Evolutionary conservation across 306 rosid genomes (phyloP).

Genomic region (Cotoneaster glaucophyllus): DNA sequence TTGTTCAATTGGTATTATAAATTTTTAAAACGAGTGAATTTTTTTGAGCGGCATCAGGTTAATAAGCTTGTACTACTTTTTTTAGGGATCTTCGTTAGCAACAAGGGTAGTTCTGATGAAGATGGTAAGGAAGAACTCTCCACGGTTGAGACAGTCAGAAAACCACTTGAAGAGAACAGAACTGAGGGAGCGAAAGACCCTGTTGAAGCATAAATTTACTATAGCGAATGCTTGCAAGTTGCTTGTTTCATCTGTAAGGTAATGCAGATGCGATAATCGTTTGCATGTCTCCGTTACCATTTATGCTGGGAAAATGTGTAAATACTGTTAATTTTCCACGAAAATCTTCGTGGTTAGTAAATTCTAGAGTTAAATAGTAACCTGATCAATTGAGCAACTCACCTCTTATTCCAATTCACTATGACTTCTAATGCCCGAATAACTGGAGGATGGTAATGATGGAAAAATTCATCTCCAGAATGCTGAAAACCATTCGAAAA

Average conservation of each 20-base stretch:
- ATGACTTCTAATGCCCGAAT: background rate
- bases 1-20: background rate
- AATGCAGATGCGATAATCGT: background rate
- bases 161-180: slow-evolving; percentile 46
- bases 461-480: background rate
- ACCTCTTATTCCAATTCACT: background rate
- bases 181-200: slow-evolving; percentile 15
- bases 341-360: background rate
- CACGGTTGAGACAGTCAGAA: slow-evolving; percentile 21
- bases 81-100: slow-evolving; percentile 58
- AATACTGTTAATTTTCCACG: background rate
- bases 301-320: background rate
- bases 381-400: background rate
- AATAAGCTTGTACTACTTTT: slow-evolving; percentile 8
- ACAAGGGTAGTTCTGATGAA: slow-evolving; percentile 31
- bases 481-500: background rate
- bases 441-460: background rate
- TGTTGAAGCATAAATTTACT: slow-evolving; percentile 27
- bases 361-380: background rate
- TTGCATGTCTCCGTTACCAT: background rate
- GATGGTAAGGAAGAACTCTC: slow-evolving; percentile 35
- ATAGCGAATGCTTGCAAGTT: background rate
- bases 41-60: background rate
- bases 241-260: background rate
- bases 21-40: background rate